phyloP scores from a whole-genome alignment of 441 rosid genomes.

The Erodium moschatum region DNA sequence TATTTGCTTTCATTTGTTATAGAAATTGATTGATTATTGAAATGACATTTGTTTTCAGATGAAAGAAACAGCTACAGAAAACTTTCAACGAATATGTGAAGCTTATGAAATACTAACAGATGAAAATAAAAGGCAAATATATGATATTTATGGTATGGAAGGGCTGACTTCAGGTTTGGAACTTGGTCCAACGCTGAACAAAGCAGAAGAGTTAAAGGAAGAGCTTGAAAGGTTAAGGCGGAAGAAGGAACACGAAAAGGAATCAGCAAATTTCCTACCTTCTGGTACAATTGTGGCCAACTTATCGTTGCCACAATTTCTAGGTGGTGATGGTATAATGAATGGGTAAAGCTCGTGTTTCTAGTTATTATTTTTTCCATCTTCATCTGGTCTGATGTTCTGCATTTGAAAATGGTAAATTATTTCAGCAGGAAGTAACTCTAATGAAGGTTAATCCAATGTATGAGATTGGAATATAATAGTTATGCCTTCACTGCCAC shows the following conservation, averaged over 20 bases:
- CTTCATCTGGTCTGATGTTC: background rate
- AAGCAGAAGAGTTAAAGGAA: conserved; percentile 69
- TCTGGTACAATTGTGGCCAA: conserved; percentile 58
- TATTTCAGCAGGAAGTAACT: too few species aligned
- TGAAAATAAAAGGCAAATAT: conserved; percentile 68
- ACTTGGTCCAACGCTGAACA: conserved; percentile 75
- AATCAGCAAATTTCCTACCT: conserved; percentile 49
- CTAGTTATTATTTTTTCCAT: background rate
- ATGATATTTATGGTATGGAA: conserved; percentile 92
- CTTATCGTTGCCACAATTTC: conserved; percentile 59
- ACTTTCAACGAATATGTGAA: conserved; percentile 82
- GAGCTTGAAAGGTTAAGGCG: conserved; percentile 61
- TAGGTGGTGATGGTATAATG: conserved; percentile 75
- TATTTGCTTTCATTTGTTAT: background rate
- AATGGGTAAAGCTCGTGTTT: conserved; percentile 46
- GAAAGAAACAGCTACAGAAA: conserved; percentile 80
- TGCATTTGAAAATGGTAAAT: too few species aligned
- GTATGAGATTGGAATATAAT: background rate
- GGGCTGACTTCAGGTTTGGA: conserved; percentile 77
- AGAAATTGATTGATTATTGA: background rate
- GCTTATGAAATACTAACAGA: conserved; percentile 81
- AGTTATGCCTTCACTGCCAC: background rate
- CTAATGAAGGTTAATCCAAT: background rate
- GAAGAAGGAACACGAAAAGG: conserved; percentile 60
- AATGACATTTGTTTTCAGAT: conserved; percentile 37